These are phyloP conservation scores for Phaeosphaeriaceae sp. DNA, from an alignment of 2,329 filamentous ascomycete genomes.

Conservation along the genomic window DNA sequence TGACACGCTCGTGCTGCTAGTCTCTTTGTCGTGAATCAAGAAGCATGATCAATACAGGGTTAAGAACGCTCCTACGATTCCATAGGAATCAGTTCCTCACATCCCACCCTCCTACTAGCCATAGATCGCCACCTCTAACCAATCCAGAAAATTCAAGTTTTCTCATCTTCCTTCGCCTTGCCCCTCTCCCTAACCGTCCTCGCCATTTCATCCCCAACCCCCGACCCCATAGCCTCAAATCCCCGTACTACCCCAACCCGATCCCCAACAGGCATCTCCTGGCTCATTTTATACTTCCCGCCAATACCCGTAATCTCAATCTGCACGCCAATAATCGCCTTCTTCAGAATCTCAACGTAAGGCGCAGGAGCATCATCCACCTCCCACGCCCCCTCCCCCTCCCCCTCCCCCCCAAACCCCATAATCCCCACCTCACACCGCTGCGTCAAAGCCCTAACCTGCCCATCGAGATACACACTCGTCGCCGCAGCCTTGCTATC, in stretches of 20 bases:
- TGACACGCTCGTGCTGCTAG: no score
- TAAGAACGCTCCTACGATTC: no score
- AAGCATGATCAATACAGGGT: no score
- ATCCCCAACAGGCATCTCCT: conserved; percentile 28
- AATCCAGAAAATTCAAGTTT: no score
- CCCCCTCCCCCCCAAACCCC: conserved; percentile 60
- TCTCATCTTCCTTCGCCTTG: neutral
- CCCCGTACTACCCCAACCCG: conserved; percentile 62
- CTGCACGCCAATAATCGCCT: conserved; percentile 33
- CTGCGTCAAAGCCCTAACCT: conserved; percentile 61
- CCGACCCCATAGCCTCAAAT: conserved; percentile 55
- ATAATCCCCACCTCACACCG: conserved; percentile 63
- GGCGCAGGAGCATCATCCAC: conserved; percentile 63
- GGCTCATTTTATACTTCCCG: conserved; percentile 40
- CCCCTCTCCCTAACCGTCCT: conserved; percentile 39
- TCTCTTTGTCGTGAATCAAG: no score
- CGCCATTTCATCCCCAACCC: conserved; percentile 41
- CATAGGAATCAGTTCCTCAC: no score
- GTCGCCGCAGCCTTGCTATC: conserved; percentile 58
- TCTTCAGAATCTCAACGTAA: conserved; percentile 56
- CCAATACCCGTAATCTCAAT: conserved; percentile 29
- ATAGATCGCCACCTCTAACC: no score
- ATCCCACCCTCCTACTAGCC: no score
- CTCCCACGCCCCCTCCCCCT: conserved; percentile 63
- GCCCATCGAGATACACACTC: conserved; percentile 55